phyloP scores from a whole-genome alignment of 345 rosid genomes.

The Populus ilicifolia region DNA sequence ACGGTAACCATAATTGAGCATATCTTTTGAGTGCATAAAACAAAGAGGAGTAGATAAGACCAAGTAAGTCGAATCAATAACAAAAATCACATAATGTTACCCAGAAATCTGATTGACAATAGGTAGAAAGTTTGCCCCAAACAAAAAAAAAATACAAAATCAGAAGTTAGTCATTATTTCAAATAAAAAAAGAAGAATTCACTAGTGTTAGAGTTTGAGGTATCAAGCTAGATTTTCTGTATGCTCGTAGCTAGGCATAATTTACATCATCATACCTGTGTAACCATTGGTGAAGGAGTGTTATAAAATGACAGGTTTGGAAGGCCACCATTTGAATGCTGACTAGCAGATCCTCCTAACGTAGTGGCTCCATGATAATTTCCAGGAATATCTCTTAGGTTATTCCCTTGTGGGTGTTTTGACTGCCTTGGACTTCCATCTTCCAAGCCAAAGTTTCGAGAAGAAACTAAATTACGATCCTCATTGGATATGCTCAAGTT shows the following conservation, averaged over 20 bases:
- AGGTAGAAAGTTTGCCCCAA: too few relatives aligned
- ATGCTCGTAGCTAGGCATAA: background rate
- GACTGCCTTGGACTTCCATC: conserved; percentile 65
- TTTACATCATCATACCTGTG: conserved; percentile 52
- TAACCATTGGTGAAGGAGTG: conserved; percentile 84
- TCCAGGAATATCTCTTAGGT: conserved; percentile 65
- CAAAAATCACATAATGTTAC: background rate
- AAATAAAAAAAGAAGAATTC: background rate
- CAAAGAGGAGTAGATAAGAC: background rate
- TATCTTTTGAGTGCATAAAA: background rate
- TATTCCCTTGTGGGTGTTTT: conserved; percentile 65
- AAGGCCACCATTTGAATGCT: conserved; percentile 63
- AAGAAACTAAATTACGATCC: conserved; percentile 48
- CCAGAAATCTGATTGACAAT: too few relatives aligned
- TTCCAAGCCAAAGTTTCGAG: conserved; percentile 44
- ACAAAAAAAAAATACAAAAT: too few relatives aligned
- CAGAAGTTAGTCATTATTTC: background rate
- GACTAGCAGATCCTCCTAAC: conserved; percentile 45
- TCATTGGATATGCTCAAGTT: conserved; percentile 45
- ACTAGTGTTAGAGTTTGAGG: background rate
- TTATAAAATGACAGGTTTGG: conserved; percentile 63
- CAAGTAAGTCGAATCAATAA: background rate
- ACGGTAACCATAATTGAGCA: background rate
- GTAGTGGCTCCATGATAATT: conserved; percentile 48
- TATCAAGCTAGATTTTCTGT: background rate